phyloP scores from a whole-genome alignment of 306 rosid species.

The Dryas alaskensis region DNA sequence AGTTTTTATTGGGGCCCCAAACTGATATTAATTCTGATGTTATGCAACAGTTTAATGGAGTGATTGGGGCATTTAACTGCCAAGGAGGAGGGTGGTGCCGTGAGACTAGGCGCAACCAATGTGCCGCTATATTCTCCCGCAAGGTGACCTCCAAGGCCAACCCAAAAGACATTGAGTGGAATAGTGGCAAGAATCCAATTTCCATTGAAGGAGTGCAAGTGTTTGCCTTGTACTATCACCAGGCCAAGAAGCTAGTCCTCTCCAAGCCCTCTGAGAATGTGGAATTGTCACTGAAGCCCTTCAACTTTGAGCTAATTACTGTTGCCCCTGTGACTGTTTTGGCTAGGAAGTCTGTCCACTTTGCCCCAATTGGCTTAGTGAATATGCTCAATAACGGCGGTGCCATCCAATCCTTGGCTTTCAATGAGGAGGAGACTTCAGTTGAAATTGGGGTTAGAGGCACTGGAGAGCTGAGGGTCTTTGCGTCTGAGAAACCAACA shows the following conservation, averaged over 20 bases:
- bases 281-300: constrained; percentile 76
- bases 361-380: constrained; percentile 81
- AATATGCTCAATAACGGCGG: constrained; percentile 92
- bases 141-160: constrained; percentile 50
- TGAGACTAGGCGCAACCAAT: constrained; percentile 67
- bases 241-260: constrained; percentile 59
- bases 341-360: constrained; percentile 36
- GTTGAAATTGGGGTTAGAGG: constrained; percentile 66
- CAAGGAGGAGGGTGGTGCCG: constrained; percentile 97
- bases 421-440: constrained; percentile 31
- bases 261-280: constrained; percentile 42
- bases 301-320: constrained; percentile 79
- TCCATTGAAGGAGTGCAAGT: constrained; percentile 44
- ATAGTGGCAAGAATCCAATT: constrained; percentile 55
- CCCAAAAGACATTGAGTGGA: constrained; percentile 78
- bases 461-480: constrained; percentile 71
- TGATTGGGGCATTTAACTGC: constrained; percentile 84
- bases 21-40: not conserved
- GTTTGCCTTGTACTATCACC: constrained; percentile 64
- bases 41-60: constrained; percentile 63
- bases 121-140: constrained; percentile 60
- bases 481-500: constrained; percentile 60
- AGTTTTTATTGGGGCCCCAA: not conserved
- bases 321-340: constrained; percentile 60
- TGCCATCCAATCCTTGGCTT: constrained; percentile 59